Base-by-base conservation (phyloP, 352 stramenopile species). In the Pythium aphanidermatum region DNA sequence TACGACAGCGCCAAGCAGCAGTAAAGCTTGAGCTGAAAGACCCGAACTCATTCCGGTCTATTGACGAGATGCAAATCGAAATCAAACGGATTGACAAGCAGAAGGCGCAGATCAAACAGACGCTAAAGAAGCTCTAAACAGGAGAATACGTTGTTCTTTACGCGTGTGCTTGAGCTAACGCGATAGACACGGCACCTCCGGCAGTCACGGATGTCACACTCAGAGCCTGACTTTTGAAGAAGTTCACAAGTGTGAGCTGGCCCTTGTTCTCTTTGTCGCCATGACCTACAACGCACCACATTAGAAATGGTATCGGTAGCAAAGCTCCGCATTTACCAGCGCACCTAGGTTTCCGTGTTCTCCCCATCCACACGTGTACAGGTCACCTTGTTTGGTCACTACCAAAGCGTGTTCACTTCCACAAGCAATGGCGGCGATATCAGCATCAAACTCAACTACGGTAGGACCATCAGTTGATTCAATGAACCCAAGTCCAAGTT, bases 291-390 rank as follows among this genome's bases (percentile, higher is more conserved):
- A 20, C 3, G 32, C 31, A 8, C 9, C 23, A 9, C 13, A 35
- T 24, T 16, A 45, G 2, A 45, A 14, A n/a, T n/a, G n/a, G n/a
- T n/a, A n/a, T n/a, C n/a, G n/a, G n/a, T n/a, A n/a, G n/a, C n/a
- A n/a, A n/a, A n/a, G n/a, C n/a, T n/a, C 12, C 12, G 11, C 7
- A 29, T 10, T 8, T 4, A 7, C 14, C 17, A 25, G 68, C 63
- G 14, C 62, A 91, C 81, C 81, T 0, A 93, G 64, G 32, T 93
- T 93, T 31, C 81, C 81, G 46, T 93, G 81, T 48, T 93, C 81
- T 29, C 76, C 76, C 81, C 81, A 93, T 3, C 81, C 81, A 43
- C 78, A 88, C 2, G 78, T 82, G 44, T 81, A 91, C 5, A 93
- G 43, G n/a, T 74, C 58, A 12, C 78, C 76, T 24, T 26, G 41